Conservation (phyloP, 768 basidiomycete species). For the Agrocybe pediades region DNA sequence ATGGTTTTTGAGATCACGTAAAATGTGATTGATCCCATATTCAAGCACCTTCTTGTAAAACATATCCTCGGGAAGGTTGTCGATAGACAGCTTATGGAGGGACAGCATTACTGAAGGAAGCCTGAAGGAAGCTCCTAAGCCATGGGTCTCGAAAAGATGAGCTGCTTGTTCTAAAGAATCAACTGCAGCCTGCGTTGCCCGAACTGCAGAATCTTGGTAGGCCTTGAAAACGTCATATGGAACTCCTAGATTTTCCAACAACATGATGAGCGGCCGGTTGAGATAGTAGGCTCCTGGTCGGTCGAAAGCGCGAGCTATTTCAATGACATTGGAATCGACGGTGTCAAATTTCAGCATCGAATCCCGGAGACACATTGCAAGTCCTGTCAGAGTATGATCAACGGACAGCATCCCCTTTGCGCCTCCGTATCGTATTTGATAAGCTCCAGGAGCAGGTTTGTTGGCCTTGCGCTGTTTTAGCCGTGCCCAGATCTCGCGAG, state of each 20-base stretch:
- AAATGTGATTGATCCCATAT: constrained; percentile 60
- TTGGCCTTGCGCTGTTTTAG: constrained; percentile 36
- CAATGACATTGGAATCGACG: constrained; percentile 46
- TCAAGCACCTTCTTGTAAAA: constrained; percentile 58
- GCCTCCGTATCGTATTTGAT: constrained; percentile 63
- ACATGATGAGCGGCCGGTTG: constrained; percentile 70
- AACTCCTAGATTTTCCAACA: constrained; percentile 62
- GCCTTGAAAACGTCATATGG: constrained; percentile 51
- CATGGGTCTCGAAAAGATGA: constrained; percentile 52
- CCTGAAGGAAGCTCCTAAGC: constrained; percentile 59
- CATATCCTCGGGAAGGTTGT: constrained; percentile 32
- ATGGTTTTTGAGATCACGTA: constrained; percentile 63
- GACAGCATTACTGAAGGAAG: constrained; percentile 52
- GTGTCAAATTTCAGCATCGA: constrained; percentile 74
- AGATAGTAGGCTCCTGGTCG: constrained; percentile 56
- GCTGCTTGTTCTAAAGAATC: constrained; percentile 46
- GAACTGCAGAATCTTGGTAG: constrained; percentile 55
- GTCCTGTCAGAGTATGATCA: constrained; percentile 51
- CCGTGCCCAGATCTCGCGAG: constrained; percentile 47
- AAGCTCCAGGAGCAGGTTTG: constrained; percentile 46
- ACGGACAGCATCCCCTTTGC: constrained; percentile 69
- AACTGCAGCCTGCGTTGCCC: constrained; percentile 43
- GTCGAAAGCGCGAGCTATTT: constrained; percentile 68
- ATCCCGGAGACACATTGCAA: constrained; percentile 50
- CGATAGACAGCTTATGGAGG: constrained; percentile 49